Evolutionary conservation across 345 rosid species (phyloP).

Genomic region (Aquilaria sinensis): DNA sequence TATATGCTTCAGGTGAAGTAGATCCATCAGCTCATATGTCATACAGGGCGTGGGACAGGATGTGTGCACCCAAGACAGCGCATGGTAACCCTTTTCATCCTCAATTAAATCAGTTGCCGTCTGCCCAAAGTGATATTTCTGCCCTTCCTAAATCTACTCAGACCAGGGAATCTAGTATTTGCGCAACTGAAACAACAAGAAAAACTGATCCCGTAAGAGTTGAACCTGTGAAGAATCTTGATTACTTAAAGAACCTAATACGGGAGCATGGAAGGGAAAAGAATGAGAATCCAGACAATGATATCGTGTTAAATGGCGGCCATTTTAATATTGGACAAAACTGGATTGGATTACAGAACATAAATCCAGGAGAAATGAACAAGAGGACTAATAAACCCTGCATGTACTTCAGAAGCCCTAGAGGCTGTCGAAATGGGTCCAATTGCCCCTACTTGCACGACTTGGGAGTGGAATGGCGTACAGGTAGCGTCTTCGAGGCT

Average conservation of each 20-base stretch:
- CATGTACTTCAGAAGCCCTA: constrained; percentile 28
- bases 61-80: constrained; percentile 3
- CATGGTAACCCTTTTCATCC: constrained; percentile 8
- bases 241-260: constrained; percentile 56
- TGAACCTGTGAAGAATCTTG: constrained; percentile 28
- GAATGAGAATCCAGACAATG: constrained; percentile 17
- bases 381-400: constrained; percentile 36
- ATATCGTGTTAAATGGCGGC: constrained; percentile 6
- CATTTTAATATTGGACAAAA: constrained; percentile 12
- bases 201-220: constrained; percentile 3
- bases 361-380: constrained; percentile 20
- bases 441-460: constrained; percentile 44
- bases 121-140: constrained; percentile 9
- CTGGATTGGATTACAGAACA: constrained; percentile 9
- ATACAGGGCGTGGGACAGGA: neutral
- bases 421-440: constrained; percentile 48
- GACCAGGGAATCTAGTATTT: constrained; percentile 10
- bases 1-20: constrained; percentile 11
- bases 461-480: constrained; percentile 15
- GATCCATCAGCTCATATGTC: constrained; percentile 19
- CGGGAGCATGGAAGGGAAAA: constrained; percentile 53
- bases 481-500: constrained; percentile 15
- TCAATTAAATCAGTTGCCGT: constrained; percentile 10
- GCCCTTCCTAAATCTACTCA: constrained; percentile 8
- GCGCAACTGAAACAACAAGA: constrained; percentile 13